phyloP scores from a whole-genome alignment of 176 grass and related monocot species.

The Cocos nucifera region DNA sequence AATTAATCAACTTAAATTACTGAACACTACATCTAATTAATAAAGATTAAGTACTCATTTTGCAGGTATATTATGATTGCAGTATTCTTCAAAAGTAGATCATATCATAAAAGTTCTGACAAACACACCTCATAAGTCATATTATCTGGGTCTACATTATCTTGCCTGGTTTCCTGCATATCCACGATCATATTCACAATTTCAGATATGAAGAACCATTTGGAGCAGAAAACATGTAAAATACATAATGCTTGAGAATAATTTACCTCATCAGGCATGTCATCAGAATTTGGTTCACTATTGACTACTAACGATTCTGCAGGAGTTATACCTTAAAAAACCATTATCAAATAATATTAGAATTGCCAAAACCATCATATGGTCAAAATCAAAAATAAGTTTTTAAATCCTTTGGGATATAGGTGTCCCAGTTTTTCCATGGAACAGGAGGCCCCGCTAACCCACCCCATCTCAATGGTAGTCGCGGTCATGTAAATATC shows the following conservation, averaged over 20 bases:
- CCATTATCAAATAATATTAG: slow-evolving; percentile 18
- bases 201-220: slow-evolving; percentile 1
- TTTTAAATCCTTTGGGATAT: too few relatives aligned
- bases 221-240: background rate
- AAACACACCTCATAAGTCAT: slow-evolving; percentile 88
- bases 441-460: too few relatives aligned
- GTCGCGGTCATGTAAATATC: too few relatives aligned
- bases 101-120: background rate
- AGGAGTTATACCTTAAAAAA: slow-evolving; percentile 9
- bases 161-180: slow-evolving; percentile 36
- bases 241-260: slow-evolving; percentile 1
- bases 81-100: background rate
- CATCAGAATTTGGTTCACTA: slow-evolving; percentile 16
- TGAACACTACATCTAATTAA: too few relatives aligned
- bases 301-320: slow-evolving; percentile 45
- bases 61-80: too few relatives aligned
- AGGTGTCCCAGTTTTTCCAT: too few relatives aligned
- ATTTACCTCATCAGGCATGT: slow-evolving; percentile 43
- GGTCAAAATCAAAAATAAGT: too few relatives aligned
- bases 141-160: slow-evolving; percentile 51
- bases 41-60: too few relatives aligned
- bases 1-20: too few relatives aligned
- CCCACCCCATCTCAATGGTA: too few relatives aligned
- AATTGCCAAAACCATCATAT: background rate
- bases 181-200: slow-evolving; percentile 6